These are phyloP conservation scores for Exophiala oligosperma DNA, from an alignment of 2,329 filamentous ascomycete species.

Conservation along the genomic window DNA sequence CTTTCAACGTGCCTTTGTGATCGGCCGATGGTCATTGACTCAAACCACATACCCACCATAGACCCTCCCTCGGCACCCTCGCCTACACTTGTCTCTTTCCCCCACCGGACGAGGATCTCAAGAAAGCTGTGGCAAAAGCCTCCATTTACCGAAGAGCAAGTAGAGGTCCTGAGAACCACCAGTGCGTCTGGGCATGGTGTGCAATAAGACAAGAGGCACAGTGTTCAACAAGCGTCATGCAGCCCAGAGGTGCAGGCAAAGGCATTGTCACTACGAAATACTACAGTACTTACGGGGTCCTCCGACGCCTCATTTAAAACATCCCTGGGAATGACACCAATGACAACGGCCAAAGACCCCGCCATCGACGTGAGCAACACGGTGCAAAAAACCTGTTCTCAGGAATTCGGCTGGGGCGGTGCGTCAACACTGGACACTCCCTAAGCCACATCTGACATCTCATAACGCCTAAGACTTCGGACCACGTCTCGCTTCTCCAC, in stretches of 20 bases:
- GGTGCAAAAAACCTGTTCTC: constrained; percentile 12
- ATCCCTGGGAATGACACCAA: too few relatives aligned
- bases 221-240: too few relatives aligned
- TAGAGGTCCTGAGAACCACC: too few relatives aligned
- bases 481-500: constrained; percentile 12
- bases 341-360: constrained; percentile 54
- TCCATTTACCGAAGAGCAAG: neutral
- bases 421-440: constrained; percentile 6
- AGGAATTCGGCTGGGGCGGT: constrained; percentile 9
- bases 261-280: too few relatives aligned
- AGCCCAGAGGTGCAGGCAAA: too few relatives aligned
- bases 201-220: too few relatives aligned
- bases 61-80: constrained; percentile 6
- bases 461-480: constrained; percentile 3
- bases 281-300: too few relatives aligned
- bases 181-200: too few relatives aligned
- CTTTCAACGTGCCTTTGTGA: neutral
- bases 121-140: neutral
- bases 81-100: constrained; percentile 5
- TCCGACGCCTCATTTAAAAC: too few relatives aligned
- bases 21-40: constrained; percentile 1
- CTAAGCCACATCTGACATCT: constrained; percentile 10
- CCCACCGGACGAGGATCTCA: neutral
- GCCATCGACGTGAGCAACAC: neutral
- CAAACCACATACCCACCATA: neutral